Conservation (phyloP, 345 rosid genomes). For the Salix caprea region DNA sequence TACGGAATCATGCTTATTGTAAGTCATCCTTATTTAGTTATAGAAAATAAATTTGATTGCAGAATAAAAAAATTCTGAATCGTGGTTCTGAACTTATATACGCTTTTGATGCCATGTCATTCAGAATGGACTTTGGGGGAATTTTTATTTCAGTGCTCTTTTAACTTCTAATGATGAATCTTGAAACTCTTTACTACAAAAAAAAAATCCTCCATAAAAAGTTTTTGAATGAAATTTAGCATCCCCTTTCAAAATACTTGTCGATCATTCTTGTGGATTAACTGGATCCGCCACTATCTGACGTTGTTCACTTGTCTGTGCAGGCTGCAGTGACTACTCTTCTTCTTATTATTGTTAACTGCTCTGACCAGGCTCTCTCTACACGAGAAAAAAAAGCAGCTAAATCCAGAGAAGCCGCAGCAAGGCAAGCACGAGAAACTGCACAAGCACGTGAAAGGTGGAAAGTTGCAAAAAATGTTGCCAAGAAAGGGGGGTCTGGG, state of each 20-base stretch:
- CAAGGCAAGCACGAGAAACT: constrained; percentile 75
- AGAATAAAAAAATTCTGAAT: neutral
- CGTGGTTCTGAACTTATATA: neutral
- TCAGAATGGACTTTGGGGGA: too few relatives aligned
- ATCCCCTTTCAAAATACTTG: neutral
- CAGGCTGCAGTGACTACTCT: constrained; percentile 18
- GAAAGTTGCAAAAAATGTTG: constrained; percentile 60
- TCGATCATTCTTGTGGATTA: neutral
- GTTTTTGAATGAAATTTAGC: neutral
- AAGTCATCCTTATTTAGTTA: constrained; percentile 25
- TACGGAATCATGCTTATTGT: constrained; percentile 84
- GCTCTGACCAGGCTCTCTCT: constrained; percentile 32
- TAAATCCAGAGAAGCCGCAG: constrained; percentile 49
- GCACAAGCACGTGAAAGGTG: constrained; percentile 88
- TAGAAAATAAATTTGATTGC: neutral
- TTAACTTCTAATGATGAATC: neutral
- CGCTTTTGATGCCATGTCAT: neutral
- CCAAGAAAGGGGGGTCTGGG: constrained; percentile 53
- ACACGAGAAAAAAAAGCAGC: constrained; percentile 27
- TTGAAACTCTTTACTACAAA: neutral
- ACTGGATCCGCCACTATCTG: neutral
- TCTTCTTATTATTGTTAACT: constrained; percentile 32
- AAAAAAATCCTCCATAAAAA: neutral
- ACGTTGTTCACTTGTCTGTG: neutral
- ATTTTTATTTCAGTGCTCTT: neutral